phyloP scores from a whole-genome alignment of 2,329 filamentous ascomycete species.

The Fusarium ramigenum region DNA sequence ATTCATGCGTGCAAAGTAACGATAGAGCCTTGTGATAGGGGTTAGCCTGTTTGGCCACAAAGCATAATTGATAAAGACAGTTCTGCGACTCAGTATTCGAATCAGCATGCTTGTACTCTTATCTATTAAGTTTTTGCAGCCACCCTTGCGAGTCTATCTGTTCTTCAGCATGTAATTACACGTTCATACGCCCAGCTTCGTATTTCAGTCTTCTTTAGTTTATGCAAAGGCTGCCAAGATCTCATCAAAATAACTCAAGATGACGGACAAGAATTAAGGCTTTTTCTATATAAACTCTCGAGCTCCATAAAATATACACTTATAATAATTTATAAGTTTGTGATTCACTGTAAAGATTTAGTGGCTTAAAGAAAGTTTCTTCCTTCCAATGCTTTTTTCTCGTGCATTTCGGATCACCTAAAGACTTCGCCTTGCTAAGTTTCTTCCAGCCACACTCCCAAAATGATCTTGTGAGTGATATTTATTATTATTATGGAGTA shows the following conservation, averaged over 20 bases:
- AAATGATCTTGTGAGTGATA: accelerated
- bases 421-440: too few relatives aligned
- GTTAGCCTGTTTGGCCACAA: accelerated
- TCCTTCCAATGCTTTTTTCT: accelerated
- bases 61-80: not conserved
- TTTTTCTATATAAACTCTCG: accelerated
- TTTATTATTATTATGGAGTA: accelerated
- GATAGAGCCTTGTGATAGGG: too few relatives aligned
- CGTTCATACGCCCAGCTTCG: accelerated
- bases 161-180: accelerated
- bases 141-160: not conserved
- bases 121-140: not conserved
- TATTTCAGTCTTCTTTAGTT: not conserved
- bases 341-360: accelerated
- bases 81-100: not conserved
- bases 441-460: accelerated
- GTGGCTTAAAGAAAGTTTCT: accelerated
- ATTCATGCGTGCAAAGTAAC: too few relatives aligned
- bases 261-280: accelerated
- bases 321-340: accelerated
- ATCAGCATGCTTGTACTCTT: not conserved
- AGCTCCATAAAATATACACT: accelerated
- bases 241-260: accelerated
- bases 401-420: accelerated
- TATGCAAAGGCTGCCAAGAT: accelerated